phyloP scores from a whole-genome alignment of 1,284 basidiomycete species.

The Melampsora americana region DNA sequence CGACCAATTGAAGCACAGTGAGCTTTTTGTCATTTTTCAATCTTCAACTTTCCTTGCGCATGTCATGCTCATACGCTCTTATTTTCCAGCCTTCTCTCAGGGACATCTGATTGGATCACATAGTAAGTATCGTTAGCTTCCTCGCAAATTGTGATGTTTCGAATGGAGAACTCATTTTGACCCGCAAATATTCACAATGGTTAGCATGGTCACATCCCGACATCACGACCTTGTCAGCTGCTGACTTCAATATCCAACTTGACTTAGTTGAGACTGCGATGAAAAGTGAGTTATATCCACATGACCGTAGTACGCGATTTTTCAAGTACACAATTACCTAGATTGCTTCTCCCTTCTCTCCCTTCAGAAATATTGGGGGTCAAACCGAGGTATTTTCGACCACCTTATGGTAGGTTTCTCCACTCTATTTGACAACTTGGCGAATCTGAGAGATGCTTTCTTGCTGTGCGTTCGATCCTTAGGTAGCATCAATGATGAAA shows the following conservation, averaged over 20 bases:
- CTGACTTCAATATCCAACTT: conserved; percentile 25
- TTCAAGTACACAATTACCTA: not conserved
- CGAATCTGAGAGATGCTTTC: not conserved
- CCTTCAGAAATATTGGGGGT: conserved; percentile 11
- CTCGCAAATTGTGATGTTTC: not conserved
- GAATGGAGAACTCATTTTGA: not conserved
- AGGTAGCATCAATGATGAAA: conserved; percentile 2
- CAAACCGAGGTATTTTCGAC: conserved; percentile 38
- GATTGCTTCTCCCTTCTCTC: not conserved
- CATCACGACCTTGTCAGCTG: conserved; percentile 18
- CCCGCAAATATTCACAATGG: not conserved
- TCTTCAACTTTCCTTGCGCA: not conserved
- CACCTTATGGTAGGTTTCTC: conserved; percentile 29
- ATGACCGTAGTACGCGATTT: not conserved
- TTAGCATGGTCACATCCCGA: conserved; percentile 42
- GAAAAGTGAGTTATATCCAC: conserved; percentile 7
- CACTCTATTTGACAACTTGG: not conserved
- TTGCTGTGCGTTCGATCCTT: not conserved
- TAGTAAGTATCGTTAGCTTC: conserved; percentile 1
- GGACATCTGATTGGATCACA: conserved; percentile 28
- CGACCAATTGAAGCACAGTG: conserved; percentile 5
- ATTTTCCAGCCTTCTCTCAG: conserved; percentile 8
- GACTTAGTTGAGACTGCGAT: conserved; percentile 35
- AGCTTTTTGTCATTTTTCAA: not conserved
- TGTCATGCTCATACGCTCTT: not conserved